Evolutionary conservation across 192 early-diverging fungal species (phyloP).

Genomic region (Coemansia sp.): DNA sequence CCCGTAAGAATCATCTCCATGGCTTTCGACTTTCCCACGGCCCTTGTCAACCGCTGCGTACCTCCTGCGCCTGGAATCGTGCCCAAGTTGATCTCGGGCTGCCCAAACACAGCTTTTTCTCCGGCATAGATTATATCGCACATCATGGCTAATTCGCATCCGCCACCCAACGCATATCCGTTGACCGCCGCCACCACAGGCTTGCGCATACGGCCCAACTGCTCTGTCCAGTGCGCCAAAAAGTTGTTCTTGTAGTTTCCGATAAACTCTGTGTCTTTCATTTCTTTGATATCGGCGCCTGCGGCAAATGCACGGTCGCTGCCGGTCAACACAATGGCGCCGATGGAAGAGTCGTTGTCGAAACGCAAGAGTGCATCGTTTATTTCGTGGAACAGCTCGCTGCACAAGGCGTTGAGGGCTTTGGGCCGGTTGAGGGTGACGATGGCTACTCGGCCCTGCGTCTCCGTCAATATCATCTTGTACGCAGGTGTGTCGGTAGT

Average conservation of each 20-base stretch:
- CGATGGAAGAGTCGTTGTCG: constrained; percentile 74
- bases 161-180: constrained; percentile 96
- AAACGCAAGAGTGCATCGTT: constrained; percentile 80
- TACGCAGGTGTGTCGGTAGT: constrained; percentile 32
- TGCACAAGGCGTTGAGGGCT: constrained; percentile 94
- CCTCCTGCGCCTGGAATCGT: constrained; percentile 92
- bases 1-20: constrained; percentile 97
- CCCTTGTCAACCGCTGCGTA: constrained; percentile 81
- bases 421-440: constrained; percentile 93
- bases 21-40: constrained; percentile 96
- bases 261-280: constrained; percentile 85
- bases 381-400: constrained; percentile 87
- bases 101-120: constrained; percentile 93
- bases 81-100: constrained; percentile 98
- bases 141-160: constrained; percentile 99
- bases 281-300: constrained; percentile 99
- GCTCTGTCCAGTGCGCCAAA: constrained; percentile 86
- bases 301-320: constrained; percentile 96
- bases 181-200: constrained; percentile 98
- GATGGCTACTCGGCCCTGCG: constrained; percentile 78
- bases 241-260: constrained; percentile 90
- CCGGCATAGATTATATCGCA: constrained; percentile 99
- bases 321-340: constrained; percentile 94
- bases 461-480: constrained; percentile 65
- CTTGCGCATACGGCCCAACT: constrained; percentile 88